These are phyloP conservation scores for Phaeophleospora eucalypticola DNA, from an alignment of 2,329 filamentous ascomycete genomes.

Conservation along the genomic window DNA sequence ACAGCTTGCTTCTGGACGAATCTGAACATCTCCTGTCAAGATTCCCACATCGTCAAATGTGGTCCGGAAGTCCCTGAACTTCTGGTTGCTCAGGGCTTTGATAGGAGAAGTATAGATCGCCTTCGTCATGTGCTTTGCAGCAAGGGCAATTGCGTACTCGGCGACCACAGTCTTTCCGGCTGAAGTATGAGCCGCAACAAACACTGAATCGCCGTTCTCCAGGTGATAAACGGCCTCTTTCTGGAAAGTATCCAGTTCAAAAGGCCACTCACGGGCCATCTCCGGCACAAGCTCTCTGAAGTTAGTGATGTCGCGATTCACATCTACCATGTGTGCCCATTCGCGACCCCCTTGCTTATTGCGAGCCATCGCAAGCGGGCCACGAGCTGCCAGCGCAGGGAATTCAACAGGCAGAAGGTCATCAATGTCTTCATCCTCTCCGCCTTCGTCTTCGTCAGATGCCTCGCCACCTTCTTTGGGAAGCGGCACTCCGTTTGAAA, in stretches of 20 bases:
- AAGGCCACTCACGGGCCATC: slow-evolving; percentile 94
- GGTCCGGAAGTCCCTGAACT: slow-evolving; percentile 89
- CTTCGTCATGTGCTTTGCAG: slow-evolving; percentile 98
- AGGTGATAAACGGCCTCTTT: slow-evolving; percentile 98
- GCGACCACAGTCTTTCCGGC: slow-evolving; percentile 97
- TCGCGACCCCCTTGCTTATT: slow-evolving; percentile 73
- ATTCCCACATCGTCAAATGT: slow-evolving; percentile 96
- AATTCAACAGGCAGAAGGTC: slow-evolving; percentile 87
- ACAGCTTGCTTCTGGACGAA: slow-evolving; percentile 94
- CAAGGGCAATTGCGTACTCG: slow-evolving; percentile 94
- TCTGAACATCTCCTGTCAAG: slow-evolving; percentile 94
- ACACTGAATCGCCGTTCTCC: slow-evolving; percentile 93
- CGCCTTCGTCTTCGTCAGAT: slow-evolving; percentile 39
- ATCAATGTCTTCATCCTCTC: slow-evolving; percentile 64
- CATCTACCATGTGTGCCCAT: slow-evolving; percentile 98
- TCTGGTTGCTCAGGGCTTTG: slow-evolving; percentile 97
- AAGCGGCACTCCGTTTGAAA: slow-evolving; percentile 31
- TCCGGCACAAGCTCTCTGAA: slow-evolving; percentile 90
- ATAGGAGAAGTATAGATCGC: slow-evolving; percentile 98
- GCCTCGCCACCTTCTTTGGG: slow-evolving; percentile 40
- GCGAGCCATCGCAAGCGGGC: slow-evolving; percentile 67
- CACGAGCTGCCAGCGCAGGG: slow-evolving; percentile 79
- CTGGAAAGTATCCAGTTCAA: slow-evolving; percentile 96
- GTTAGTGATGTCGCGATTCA: slow-evolving; percentile 89
- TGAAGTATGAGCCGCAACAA: slow-evolving; percentile 95